phyloP scores from a whole-genome alignment of 2,329 filamentous ascomycete genomes.

The Verticillium albo-atrum region DNA sequence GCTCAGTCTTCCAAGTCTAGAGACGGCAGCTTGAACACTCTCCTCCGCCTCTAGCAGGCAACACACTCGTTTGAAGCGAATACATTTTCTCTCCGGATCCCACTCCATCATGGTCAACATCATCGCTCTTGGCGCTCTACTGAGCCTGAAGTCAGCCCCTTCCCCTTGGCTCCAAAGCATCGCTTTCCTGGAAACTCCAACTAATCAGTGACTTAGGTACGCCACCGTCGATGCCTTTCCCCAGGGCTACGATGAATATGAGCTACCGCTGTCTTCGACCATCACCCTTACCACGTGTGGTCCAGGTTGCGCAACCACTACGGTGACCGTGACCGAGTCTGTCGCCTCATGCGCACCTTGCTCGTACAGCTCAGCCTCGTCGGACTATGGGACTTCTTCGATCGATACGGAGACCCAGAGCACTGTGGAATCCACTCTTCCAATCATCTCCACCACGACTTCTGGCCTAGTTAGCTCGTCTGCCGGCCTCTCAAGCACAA shows the following conservation, averaged over 20 bases:
- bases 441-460: not conserved
- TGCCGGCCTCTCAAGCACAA: not conserved
- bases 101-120: constrained; percentile 15
- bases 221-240: constrained; percentile 16
- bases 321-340: constrained; percentile 24
- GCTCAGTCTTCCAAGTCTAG: not conserved
- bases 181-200: not conserved
- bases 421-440: constrained; percentile 1
- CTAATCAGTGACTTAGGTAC: not conserved
- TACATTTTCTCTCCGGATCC: constrained; percentile 1
- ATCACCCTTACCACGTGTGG: constrained; percentile 8
- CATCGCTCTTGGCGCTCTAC: constrained; percentile 18
- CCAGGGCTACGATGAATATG: constrained; percentile 3
- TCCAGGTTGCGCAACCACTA: constrained; percentile 10
- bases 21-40: not conserved
- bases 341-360: constrained; percentile 22
- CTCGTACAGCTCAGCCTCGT: constrained; percentile 11
- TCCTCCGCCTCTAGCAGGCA: constrained; percentile 1
- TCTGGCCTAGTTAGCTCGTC: constrained; percentile 2
- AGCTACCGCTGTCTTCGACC: not conserved
- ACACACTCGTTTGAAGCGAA: constrained; percentile 17
- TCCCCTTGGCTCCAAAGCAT: too few relatives aligned
- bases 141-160: constrained; percentile 21
- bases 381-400: not conserved
- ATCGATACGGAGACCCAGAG: not conserved